These are phyloP conservation scores for Turritis glabra DNA, from an alignment of 345 rosid species.

Conservation along the genomic window DNA sequence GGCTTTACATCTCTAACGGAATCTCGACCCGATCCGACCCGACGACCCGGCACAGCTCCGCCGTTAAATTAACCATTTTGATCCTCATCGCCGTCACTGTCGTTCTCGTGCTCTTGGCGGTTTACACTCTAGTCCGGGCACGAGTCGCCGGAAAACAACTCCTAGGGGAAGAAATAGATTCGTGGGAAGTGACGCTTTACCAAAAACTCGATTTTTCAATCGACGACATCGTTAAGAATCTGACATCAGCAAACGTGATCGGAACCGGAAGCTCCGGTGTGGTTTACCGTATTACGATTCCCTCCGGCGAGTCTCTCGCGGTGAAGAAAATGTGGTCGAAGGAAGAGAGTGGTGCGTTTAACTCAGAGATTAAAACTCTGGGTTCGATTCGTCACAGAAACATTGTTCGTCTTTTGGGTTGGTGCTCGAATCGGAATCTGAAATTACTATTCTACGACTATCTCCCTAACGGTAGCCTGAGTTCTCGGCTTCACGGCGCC, in stretches of 20 bases:
- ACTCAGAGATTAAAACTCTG: conserved; percentile 74
- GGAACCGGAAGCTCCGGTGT: conserved; percentile 85
- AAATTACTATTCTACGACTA: conserved; percentile 74
- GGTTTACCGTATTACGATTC: conserved; percentile 60
- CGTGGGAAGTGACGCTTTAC: conserved; percentile 80
- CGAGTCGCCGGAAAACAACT: conserved; percentile 44
- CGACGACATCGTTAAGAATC: conserved; percentile 51
- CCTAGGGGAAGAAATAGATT: conserved; percentile 43
- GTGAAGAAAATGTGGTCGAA: conserved; percentile 67
- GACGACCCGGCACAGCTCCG: conserved; percentile 55
- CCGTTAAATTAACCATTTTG: conserved; percentile 40
- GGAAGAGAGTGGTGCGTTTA: conserved; percentile 59
- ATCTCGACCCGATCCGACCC: conserved; percentile 33
- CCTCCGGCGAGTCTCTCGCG: conserved; percentile 60
- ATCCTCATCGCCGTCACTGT: conserved; percentile 26
- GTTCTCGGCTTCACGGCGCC: conserved; percentile 52
- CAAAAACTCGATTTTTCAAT: conserved; percentile 83
- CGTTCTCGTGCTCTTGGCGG: conserved; percentile 59
- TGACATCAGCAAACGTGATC: conserved; percentile 61
- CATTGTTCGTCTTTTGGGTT: conserved; percentile 76
- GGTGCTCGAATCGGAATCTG: conserved; percentile 70
- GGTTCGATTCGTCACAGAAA: conserved; percentile 87
- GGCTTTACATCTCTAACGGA: conserved; percentile 52
- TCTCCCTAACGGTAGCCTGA: conserved; percentile 67
- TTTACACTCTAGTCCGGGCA: conserved; percentile 49